Base-by-base conservation (phyloP, 2,329 filamentous ascomycete genomes). In the Pleomassaria siparia region DNA sequence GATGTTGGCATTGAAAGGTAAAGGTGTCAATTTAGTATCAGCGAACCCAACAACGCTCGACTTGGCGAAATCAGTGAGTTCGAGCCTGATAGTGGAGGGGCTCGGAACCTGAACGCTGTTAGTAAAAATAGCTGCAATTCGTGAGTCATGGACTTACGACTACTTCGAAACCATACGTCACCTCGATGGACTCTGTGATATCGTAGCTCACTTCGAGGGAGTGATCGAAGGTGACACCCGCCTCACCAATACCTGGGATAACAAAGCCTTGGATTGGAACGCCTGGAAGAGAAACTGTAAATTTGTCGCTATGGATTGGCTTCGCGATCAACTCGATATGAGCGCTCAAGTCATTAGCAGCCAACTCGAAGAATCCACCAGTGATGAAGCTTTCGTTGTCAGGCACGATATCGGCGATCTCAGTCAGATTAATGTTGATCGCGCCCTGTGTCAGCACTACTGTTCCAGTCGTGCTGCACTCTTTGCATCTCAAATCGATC, bases 91-190 rank as follows among this genome's bases (percentile, higher is more conserved):
- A 16, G 49, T 60, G 10, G 69, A 67, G 15, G 55, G 49, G 43
- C 63, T 58, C 3, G 66, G 69, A 7, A 67, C 53, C 57, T 66
- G 35, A 12, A 20, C 10, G 9, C 48, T 21, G 43, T 63, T 30
- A 52, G 51, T 26, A 20, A 15, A 13, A n/a, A n/a, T n/a, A 21
- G 5, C 4, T 37, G 16, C 6, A 7, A 18, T 37, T 37, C 13
- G 11, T 21, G 4, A 9, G 21, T 20, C 2, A 18, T n/a, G 18
- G 22, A 62, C 62, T 35, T 55, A 69, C 67, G n/a, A 47, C 49
- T n/a, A 72, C 46, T 32, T 72, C 65, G 29, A 71, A 66, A 9
- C 70, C 70, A 35, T 70, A 70, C 26, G 49, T 63, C 20, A 72
- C 50, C n/a, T 67, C 63, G 22, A 72, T 50, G 3, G 54, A 20